phyloP scores from a whole-genome alignment of 306 rosid species.

The Notholithocarpus densiflorus region DNA sequence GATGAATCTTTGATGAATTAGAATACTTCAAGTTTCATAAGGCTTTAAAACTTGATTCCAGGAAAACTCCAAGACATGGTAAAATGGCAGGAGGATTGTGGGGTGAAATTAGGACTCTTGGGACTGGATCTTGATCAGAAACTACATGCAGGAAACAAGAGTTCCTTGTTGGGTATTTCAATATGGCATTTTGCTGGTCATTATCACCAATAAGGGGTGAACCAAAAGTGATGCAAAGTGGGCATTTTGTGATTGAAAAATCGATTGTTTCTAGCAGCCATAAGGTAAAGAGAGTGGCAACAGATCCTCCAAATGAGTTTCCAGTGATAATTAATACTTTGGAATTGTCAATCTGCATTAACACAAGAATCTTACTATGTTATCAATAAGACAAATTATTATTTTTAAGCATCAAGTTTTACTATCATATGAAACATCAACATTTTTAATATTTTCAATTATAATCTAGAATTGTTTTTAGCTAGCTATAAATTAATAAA shows the following conservation, averaged over 20 bases:
- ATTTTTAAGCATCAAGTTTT: neutral
- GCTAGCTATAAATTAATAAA: too few species aligned
- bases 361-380: neutral
- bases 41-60: too few species aligned
- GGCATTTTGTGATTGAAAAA: conserved; percentile 32
- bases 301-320: conserved; percentile 52
- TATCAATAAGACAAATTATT: neutral
- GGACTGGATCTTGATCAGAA: conserved; percentile 45
- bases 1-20: too few species aligned
- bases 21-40: too few species aligned
- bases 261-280: conserved; percentile 36
- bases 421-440: neutral
- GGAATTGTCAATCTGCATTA: conserved; percentile 22
- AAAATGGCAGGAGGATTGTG: neutral
- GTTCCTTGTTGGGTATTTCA: conserved; percentile 42
- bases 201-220: conserved; percentile 63
- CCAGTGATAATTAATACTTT: conserved; percentile 54
- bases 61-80: too few species aligned
- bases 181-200: conserved; percentile 31
- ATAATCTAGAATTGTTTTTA: neutral
- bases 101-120: conserved; percentile 8
- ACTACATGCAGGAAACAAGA: conserved; percentile 68
- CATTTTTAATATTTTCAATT: too few species aligned
- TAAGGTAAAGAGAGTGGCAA: conserved; percentile 69
- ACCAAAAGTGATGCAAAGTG: conserved; percentile 73